Conservation (phyloP, 2,329 filamentous ascomycete species). For the Phyllosticta citriasiana region DNA sequence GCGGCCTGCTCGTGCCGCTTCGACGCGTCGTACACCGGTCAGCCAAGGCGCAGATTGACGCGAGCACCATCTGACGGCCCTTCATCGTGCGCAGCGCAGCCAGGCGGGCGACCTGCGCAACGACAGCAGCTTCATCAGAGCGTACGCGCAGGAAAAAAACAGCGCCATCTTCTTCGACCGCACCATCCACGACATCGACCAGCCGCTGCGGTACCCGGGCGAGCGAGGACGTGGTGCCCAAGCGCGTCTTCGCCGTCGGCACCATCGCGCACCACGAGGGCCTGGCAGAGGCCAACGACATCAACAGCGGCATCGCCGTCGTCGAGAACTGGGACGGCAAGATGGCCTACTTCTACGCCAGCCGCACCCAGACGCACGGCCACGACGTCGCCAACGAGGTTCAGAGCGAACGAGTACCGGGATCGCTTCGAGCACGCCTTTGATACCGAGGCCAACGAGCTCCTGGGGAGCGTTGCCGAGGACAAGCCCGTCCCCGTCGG, state of each 20-base stretch:
- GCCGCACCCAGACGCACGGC: slow-evolving; percentile 33
- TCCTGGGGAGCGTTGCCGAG: slow-evolving; percentile 27
- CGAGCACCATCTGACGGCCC: slow-evolving; percentile 30
- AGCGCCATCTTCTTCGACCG: slow-evolving; percentile 38
- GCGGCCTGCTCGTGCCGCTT: slow-evolving; percentile 37
- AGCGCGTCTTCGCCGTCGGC: slow-evolving; percentile 28
- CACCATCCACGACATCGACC: slow-evolving; percentile 36
- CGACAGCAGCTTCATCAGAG: slow-evolving; percentile 32
- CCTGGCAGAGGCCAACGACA: slow-evolving; percentile 29
- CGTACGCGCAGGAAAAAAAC: slow-evolving; percentile 28
- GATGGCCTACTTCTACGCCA: slow-evolving; percentile 36
- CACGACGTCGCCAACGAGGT: slow-evolving; percentile 35
- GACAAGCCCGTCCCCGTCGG: slow-evolving; percentile 27
- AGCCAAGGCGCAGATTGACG: slow-evolving; percentile 10
- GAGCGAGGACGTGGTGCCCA: slow-evolving; percentile 26
- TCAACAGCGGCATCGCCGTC: slow-evolving; percentile 35
- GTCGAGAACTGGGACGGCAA: slow-evolving; percentile 36
- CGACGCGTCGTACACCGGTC: slow-evolving; percentile 22
- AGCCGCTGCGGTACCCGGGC: slow-evolving; percentile 33
- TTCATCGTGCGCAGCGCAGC: slow-evolving; percentile 32
- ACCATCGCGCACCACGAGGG: slow-evolving; percentile 27
- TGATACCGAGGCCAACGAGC: slow-evolving; percentile 31
- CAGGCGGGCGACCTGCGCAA: slow-evolving; percentile 32
- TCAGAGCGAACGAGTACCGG: slow-evolving; percentile 29
- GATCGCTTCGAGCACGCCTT: slow-evolving; percentile 32